Conservation (phyloP, 192 early-diverging fungal genomes). For the Borealophlyctis nickersoniae region DNA sequence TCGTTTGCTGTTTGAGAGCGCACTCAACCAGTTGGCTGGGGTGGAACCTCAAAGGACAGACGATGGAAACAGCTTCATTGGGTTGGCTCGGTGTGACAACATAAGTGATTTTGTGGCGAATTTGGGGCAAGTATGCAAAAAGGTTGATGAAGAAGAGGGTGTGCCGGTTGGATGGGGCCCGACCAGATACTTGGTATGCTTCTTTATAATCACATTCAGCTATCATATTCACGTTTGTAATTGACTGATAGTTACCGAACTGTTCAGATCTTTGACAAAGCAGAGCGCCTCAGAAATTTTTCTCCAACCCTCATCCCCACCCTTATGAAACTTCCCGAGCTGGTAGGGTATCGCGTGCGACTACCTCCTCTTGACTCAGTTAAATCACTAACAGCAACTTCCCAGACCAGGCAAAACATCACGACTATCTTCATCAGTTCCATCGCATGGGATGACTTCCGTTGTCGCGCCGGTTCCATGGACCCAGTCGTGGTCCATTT, state of each 20-base stretch:
- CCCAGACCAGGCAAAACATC: conserved; percentile 51
- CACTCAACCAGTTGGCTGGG: conserved; percentile 62
- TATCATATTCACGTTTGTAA: neutral
- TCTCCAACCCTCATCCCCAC: conserved; percentile 63
- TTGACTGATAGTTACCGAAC: neutral
- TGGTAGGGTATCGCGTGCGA: too few species aligned
- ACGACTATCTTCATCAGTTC: conserved; percentile 70
- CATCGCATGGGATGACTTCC: conserved; percentile 77
- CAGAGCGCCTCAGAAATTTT: conserved; percentile 74
- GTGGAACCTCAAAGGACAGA: conserved; percentile 34
- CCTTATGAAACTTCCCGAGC: conserved; percentile 67
- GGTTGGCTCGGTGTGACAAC: conserved; percentile 60
- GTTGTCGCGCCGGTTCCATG: conserved; percentile 55
- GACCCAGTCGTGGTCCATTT: conserved; percentile 63
- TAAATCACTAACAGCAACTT: neutral
- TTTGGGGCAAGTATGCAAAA: conserved; percentile 14
- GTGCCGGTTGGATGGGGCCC: neutral
- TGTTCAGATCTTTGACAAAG: conserved; percentile 72
- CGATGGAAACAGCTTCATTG: conserved; percentile 34
- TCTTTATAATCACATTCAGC: neutral
- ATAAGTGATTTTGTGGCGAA: conserved; percentile 66
- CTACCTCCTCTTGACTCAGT: too few species aligned
- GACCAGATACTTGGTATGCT: neutral
- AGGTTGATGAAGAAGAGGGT: neutral
- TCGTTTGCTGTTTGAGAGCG: conserved; percentile 74